These are phyloP conservation scores for Eragrostis tef DNA, from an alignment of 202 grass and related monocot genomes.

Conservation along the genomic window DNA sequence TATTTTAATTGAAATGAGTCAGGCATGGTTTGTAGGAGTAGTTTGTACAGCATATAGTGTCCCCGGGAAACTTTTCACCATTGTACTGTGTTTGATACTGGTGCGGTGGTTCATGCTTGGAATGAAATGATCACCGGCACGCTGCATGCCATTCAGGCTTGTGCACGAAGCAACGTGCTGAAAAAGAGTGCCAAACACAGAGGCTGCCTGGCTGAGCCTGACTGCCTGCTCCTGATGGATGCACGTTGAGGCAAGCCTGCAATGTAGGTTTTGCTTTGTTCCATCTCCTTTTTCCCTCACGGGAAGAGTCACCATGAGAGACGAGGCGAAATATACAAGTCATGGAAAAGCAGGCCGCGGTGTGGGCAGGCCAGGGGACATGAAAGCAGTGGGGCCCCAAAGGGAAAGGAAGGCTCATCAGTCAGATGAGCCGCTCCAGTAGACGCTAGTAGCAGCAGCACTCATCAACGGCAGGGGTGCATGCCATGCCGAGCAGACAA, in stretches of 20 bases:
- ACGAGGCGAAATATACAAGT: background rate
- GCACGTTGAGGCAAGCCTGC: background rate
- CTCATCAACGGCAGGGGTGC: constrained; percentile 30
- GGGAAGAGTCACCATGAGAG: no score
- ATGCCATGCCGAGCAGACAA: constrained; percentile 39
- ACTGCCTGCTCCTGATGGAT: constrained; percentile 4
- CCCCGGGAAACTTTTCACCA: background rate
- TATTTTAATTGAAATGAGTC: constrained; percentile 20
- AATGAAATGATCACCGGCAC: constrained; percentile 53
- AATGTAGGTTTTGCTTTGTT: constrained; percentile 15
- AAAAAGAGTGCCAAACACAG: background rate
- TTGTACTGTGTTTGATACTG: background rate
- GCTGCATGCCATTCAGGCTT: constrained; percentile 39
- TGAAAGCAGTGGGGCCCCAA: constrained; percentile 44
- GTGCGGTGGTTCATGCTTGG: constrained; percentile 30
- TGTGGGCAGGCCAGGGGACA: constrained; percentile 51
- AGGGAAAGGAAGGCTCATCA: background rate
- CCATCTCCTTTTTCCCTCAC: constrained; percentile 8
- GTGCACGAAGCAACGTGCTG: constrained; percentile 47
- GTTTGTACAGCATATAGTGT: constrained; percentile 43
- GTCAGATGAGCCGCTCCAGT: background rate
- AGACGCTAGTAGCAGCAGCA: background rate
- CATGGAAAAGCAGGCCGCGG: constrained; percentile 35
- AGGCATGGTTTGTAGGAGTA: no score
- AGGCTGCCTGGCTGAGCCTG: background rate